Conservation (phyloP, 176 grass and related monocot genomes). For the Rhynchospora tenuis region DNA sequence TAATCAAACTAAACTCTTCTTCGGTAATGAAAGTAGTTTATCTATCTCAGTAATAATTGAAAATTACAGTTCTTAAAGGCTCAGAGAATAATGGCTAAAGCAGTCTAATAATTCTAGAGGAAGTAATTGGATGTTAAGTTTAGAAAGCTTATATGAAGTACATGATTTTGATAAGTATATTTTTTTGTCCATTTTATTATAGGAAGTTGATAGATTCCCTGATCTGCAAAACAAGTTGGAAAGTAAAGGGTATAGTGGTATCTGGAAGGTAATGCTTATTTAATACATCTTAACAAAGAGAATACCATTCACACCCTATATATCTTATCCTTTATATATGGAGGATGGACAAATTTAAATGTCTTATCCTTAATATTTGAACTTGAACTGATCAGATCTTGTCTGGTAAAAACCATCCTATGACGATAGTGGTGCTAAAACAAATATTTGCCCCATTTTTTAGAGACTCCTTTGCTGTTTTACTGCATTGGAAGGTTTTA, state of each 20-base stretch:
- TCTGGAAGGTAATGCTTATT: slow-evolving; percentile 66
- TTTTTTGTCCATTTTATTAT: slow-evolving; percentile 27
- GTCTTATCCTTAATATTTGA: no score
- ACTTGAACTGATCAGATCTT: not conserved
- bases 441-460: not conserved
- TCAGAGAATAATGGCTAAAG: not conserved
- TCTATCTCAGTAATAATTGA: not conserved
- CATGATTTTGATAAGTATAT: not conserved
- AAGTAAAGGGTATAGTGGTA: slow-evolving; percentile 51
- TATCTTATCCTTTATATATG: not conserved
- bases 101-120: not conserved
- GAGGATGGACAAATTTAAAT: not conserved
- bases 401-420: not conserved
- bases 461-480: not conserved
- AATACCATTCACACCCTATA: not conserved
- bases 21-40: not conserved
- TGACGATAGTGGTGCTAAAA: not conserved
- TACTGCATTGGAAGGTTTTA: not conserved
- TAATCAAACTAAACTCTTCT: not conserved
- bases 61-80: not conserved
- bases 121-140: slow-evolving; percentile 6
- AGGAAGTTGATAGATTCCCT: slow-evolving; percentile 95
- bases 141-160: not conserved
- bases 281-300: not conserved
- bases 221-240: slow-evolving; percentile 65